phyloP scores from a whole-genome alignment of 805 yeast species.

The Lachancea dasiensis region DNA sequence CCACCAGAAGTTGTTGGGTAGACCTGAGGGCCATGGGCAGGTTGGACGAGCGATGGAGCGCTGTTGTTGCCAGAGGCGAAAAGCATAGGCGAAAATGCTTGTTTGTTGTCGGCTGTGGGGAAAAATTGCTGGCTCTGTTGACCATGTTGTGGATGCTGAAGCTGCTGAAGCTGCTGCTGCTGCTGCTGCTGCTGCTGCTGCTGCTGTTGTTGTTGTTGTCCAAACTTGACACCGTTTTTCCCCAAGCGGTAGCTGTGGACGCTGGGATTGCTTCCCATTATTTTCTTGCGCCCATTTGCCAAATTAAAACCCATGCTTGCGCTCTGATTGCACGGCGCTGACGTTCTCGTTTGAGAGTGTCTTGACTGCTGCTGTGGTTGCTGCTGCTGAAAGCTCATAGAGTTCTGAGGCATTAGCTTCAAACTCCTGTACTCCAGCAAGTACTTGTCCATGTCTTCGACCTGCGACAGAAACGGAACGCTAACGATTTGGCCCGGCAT shows the following conservation, averaged over 20 bases:
- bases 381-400: conserved; percentile 8
- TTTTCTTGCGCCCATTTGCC: conserved; percentile 6
- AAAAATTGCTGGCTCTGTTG: conserved; percentile 1
- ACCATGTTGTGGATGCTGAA: conserved; percentile 10
- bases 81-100: conserved; percentile 7
- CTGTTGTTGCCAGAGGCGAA: conserved; percentile 12
- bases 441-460: conserved; percentile 32
- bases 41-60: conserved; percentile 6
- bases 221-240: conserved; percentile 13
- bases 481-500: conserved; percentile 31
- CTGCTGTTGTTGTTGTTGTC: conserved; percentile 10
- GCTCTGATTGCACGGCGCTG: conserved; percentile 4
- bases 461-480: conserved; percentile 31
- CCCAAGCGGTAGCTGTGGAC: conserved; percentile 12
- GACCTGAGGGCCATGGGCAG: conserved; percentile 3
- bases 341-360: conserved; percentile 6
- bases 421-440: conserved; percentile 23
- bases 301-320: conserved; percentile 4
- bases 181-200: conserved; percentile 1
- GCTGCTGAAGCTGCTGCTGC: conserved; percentile 10
- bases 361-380: conserved; percentile 10
- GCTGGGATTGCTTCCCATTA: conserved; percentile 2
- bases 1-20: conserved; percentile 3
- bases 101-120: conserved; percentile 6
- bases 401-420: conserved; percentile 17